Evolutionary conservation across 1,139 yeast genomes (phyloP), one percentile per base, ranked within the genome.

Genomic region (Nakaseomyces delphensis): DNA sequence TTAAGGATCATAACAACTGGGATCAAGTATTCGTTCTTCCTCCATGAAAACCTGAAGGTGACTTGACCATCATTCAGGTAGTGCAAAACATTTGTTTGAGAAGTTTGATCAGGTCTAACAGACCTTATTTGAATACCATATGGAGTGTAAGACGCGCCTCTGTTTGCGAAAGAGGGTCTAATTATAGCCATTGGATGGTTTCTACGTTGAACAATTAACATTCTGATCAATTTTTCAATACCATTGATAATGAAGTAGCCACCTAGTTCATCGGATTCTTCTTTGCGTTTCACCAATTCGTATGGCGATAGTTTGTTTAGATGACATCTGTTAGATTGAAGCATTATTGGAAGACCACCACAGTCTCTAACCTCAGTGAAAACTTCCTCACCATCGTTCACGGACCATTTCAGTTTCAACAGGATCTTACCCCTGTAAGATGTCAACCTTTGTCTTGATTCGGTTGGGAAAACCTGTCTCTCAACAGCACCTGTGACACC

Each of bases 151-250:
- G 87, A 67, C 11, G 91, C 83, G 55, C 98, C 99, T 72, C 98
- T 82, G 67, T 87, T 87, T 42, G 82, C 82, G 60, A 91, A 91
- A 14, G 95, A 83, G 27, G 96, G 94, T 69, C 99, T 86, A 48
- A 87, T 81, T 55, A 91, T 79, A 8, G 97, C 97, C 96, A 91
- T 86, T 16, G 97, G 95, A 62, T 87, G 97, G 64, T 93, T 91
- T 65, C 98, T 76, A 66, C 97, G 82, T 68, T 91, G 98, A 16
- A 91, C 96, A 70, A 91, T 87, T 64, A 93, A 77, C 97, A 91
- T 86, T 68, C 98, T 85, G 57, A 91, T 79, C 56, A 91, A 72
- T 66, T 91, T 93, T 65, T 91, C 99, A 55, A 89, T 87, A 70
- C 98, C 99, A 62, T 91, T 91, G 46, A 91, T 91, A 53, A 91